These are phyloP conservation scores for Sambucus nigra DNA, from an alignment of 129 eudicot genomes.

Conservation along the genomic window DNA sequence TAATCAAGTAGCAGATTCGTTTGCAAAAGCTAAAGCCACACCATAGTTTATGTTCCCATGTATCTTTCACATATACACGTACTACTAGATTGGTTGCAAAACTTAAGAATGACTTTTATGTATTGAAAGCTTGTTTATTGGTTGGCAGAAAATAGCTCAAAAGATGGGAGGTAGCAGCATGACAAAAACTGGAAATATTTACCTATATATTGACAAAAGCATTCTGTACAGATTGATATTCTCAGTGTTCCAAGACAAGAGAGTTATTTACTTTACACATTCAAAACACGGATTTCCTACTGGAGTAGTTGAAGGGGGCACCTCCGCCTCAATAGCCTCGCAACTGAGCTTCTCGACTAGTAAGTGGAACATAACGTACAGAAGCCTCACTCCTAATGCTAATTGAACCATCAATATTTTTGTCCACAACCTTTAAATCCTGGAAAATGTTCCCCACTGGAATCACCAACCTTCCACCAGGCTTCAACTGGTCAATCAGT, in stretches of 20 bases:
- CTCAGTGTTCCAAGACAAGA: too few relatives aligned
- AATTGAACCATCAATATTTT: conserved; percentile 61
- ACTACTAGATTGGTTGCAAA: too few relatives aligned
- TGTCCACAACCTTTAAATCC: conserved; percentile 79
- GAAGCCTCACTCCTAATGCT: conserved; percentile 68
- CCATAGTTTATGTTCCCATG: too few relatives aligned
- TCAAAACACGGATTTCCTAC: too few relatives aligned
- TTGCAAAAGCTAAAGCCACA: too few relatives aligned
- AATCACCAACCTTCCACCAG: conserved; percentile 90
- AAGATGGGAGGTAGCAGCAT: too few relatives aligned
- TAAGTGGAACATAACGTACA: conserved; percentile 87
- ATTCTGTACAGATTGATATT: not conserved
- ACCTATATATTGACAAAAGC: not conserved
- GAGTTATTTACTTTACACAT: not conserved
- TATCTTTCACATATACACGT: too few relatives aligned
- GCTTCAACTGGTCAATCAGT: conserved; percentile 80
- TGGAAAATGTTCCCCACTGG: conserved; percentile 88
- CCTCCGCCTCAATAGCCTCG: conserved; percentile 30
- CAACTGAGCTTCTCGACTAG: conserved; percentile 84
- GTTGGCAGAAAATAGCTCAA: too few relatives aligned
- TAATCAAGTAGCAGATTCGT: too few relatives aligned
- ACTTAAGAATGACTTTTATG: too few relatives aligned
- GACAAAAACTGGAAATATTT: too few relatives aligned
- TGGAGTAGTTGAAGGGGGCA: not conserved
- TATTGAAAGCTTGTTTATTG: too few relatives aligned